Conservation (phyloP, 148 eudicot species). For the Camellia japonica region DNA sequence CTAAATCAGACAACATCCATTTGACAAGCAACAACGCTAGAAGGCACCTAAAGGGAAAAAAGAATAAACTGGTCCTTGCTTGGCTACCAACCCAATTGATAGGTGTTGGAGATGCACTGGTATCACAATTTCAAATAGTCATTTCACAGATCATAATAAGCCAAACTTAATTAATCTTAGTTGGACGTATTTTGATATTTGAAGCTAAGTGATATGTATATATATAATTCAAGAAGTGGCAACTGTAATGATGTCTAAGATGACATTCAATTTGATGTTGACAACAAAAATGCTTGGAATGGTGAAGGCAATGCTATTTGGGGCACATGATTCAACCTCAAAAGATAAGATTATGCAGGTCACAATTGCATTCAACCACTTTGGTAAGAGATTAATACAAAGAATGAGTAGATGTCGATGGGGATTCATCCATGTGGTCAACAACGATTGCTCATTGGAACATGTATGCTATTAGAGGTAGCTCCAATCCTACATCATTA, state of each 20-base stretch:
- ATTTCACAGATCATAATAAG: conserved; percentile 37
- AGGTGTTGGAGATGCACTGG: conserved; percentile 49
- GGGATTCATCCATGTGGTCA: conserved; percentile 47
- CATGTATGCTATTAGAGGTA: conserved; percentile 61
- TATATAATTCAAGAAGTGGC: background rate
- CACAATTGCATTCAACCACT: conserved; percentile 51
- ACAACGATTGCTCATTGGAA: conserved; percentile 61
- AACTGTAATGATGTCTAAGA: too few species aligned
- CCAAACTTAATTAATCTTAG: conserved; percentile 8
- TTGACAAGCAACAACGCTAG: conserved; percentile 10
- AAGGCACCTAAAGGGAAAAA: background rate
- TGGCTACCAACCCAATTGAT: conserved; percentile 34
- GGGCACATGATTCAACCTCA: background rate
- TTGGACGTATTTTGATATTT: background rate
- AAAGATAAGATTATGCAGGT: conserved; percentile 29
- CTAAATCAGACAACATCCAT: too few species aligned
- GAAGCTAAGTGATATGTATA: background rate
- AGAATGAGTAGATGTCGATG: conserved; percentile 52
- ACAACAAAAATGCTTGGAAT: background rate
- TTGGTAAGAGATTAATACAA: conserved; percentile 48
- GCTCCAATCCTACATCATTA: conserved; percentile 38
- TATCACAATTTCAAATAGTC: conserved; percentile 43
- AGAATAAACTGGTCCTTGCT: conserved; percentile 9
- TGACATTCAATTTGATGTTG: background rate
- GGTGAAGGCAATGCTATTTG: conserved; percentile 17